Evolutionary conservation across 2,329 filamentous ascomycete genomes (phyloP), one percentile per base, ranked within the genome.

Genomic region (Trichocomaceae sp.): DNA sequence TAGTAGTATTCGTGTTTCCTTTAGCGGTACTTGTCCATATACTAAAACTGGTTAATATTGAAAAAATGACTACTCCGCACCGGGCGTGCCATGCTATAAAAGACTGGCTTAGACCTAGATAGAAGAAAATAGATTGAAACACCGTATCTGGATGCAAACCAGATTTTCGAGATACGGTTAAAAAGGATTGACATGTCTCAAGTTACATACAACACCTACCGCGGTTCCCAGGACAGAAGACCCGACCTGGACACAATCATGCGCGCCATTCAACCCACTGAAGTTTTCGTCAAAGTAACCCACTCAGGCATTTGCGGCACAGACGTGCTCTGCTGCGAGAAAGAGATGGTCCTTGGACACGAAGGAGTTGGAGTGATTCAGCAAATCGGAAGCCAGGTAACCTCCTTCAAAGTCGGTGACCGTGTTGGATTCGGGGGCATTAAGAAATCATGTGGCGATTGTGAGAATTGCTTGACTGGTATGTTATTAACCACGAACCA

Each of bases 351-450:
- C 2, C 72, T 82, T 29, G 79, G 79, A 47, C 79, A 82, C 66
- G 79, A 82, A 62, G 80, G 79, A 54, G 75, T 77, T 31, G 80
- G 80, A 48, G 61, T 79, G 7, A 71, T 83, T 50, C 72, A 78
- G 55, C 69, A 71, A 22, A 58, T 75, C 26, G 79, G 79, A 6
- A 75, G 75, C 12, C 65, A 64, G 19, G 75, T 75, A 58, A 72
- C 68, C 33, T 61, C 69, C 15, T 63, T 82, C 47, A 78, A 79
- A 66, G 73, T 75, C 49, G 71, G 71, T 20, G 67, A 71, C 9
- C 64, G 65, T 22, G 69, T 68, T 22, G 71, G 69, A 49, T 73
- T 67, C 51, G 70, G 71, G 26, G 72, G 69, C 49, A 62, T 64
- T 8, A 64, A 68, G 52, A 58, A 63, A 47, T 59, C 63, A 35